Base-by-base conservation (phyloP, 352 stramenopile species). In the Globisporangium middletonii region DNA sequence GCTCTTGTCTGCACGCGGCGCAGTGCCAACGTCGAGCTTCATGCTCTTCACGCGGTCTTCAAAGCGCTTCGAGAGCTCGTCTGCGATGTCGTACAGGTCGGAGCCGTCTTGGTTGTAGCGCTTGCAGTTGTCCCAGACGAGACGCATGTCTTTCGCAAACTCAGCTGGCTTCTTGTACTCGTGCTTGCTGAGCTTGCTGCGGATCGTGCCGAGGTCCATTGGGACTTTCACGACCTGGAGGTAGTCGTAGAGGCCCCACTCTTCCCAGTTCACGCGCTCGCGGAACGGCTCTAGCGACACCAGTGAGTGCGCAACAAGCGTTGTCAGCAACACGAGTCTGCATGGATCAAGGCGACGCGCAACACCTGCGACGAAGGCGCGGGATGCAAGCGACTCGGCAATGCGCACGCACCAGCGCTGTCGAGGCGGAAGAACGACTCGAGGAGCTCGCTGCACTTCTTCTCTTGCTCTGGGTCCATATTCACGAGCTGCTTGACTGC, bases 181-280 rank as follows among this genome's bases (percentile, higher is more conserved):
- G 38, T 77, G 80, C 66, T 91, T 92, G 59, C 50, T 64, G 12
- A 95, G 66, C 65, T 91, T 93, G 51, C 11, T 68, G 57, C 81
- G 83, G 45, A 97, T 86, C 30, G 90, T 95, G 44, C 88, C 88
- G 35, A 97, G 72, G 66, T 97, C 90, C 88, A 97, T 97, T 41
- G 90, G 90, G 59, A 83, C 77, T 62, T 97, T 97, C 38, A 97
- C 83, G 50, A 96, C 75, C 60, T 94, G 74, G 42, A 94, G 65
- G 72, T 97, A 97, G 75, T 97, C 89, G 53, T 92, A 88, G 15
- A 97, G 75, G 9, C 81, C 83, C 83, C 82, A 94, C 60, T 94
- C 84, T 59, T 94, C 84, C 84, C 84, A 94, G 69, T 94, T 94
- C 55, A 94, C 84, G 60, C 84, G 84, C 72, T 94, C 82, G 26